Evolutionary conservation across 768 basidiomycete species (phyloP).

Genomic region (Megacollybia marginata): DNA sequence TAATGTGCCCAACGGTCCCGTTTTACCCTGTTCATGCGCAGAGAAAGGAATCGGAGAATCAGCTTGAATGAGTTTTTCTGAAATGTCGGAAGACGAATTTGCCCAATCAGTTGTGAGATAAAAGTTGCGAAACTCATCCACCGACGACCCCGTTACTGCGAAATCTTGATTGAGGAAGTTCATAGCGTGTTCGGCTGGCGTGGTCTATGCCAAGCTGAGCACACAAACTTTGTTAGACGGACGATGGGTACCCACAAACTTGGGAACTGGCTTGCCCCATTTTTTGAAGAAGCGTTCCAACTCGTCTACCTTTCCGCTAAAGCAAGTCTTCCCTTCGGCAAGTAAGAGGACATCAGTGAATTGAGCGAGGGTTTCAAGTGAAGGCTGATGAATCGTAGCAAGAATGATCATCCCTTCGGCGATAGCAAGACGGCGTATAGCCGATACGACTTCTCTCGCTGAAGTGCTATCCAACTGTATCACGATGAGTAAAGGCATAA

Average conservation of each 20-base stretch:
- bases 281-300: constrained; percentile 31
- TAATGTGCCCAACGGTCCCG: constrained; percentile 2
- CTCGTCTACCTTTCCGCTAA: constrained; percentile 33
- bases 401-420: constrained; percentile 49
- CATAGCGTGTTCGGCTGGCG: constrained; percentile 55
- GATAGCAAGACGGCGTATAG: constrained; percentile 36
- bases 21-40: constrained; percentile 11
- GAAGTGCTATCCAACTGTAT: constrained; percentile 41
- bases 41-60: constrained; percentile 1
- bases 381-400: constrained; percentile 64
- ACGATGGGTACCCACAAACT: constrained; percentile 20
- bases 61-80: too few species aligned
- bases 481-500: neutral
- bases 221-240: constrained; percentile 3
- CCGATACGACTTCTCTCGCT: constrained; percentile 32
- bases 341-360: constrained; percentile 57
- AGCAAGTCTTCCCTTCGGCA: constrained; percentile 40
- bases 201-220: constrained; percentile 25
- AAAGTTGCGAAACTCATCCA: constrained; percentile 25
- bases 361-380: constrained; percentile 48
- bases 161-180: constrained; percentile 50
- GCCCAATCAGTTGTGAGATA: constrained; percentile 14
- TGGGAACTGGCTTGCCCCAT: constrained; percentile 30
- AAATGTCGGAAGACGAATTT: too few species aligned
- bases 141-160: neutral